Conservation (phyloP, 2,329 filamentous ascomycete species). For the Microsporum audouinii region DNA sequence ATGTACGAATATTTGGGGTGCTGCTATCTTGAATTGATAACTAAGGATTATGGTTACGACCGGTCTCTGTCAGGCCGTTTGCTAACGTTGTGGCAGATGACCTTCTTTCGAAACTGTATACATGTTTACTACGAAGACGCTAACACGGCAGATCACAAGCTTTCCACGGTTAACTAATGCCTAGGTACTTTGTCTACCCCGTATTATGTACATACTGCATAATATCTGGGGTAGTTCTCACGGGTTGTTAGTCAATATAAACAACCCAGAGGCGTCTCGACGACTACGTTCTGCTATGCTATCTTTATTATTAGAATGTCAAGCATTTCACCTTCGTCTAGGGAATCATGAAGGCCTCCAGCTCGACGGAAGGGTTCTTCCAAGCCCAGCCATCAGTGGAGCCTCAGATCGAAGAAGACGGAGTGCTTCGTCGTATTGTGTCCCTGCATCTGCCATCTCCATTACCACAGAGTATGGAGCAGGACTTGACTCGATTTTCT, state of each 20-base stretch:
- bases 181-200: not conserved
- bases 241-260: not conserved
- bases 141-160: not conserved
- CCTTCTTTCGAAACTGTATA: no score
- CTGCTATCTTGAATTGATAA: no score
- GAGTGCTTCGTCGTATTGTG: slow-evolving; percentile 15
- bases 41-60: no score
- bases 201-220: not conserved
- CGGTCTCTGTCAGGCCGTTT: no score
- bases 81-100: no score
- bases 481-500: slow-evolving; percentile 18
- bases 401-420: slow-evolving; percentile 17
- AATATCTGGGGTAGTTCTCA: not conserved
- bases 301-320: not conserved
- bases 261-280: not conserved
- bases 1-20: no score
- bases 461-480: slow-evolving; percentile 12
- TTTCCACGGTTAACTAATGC: not conserved
- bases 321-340: not conserved
- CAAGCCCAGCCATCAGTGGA: slow-evolving; percentile 15
- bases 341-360: slow-evolving; percentile 18
- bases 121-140: not conserved
- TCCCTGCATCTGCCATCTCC: slow-evolving; percentile 17
- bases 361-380: slow-evolving; percentile 19
- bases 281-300: not conserved